Percentiles rank a stretch among this genome's conserved stretches.
phyloP scores from a whole-genome alignment of 2,329 filamentous ascomycete species.

The Neofusicoccum umdonicola region DNA sequence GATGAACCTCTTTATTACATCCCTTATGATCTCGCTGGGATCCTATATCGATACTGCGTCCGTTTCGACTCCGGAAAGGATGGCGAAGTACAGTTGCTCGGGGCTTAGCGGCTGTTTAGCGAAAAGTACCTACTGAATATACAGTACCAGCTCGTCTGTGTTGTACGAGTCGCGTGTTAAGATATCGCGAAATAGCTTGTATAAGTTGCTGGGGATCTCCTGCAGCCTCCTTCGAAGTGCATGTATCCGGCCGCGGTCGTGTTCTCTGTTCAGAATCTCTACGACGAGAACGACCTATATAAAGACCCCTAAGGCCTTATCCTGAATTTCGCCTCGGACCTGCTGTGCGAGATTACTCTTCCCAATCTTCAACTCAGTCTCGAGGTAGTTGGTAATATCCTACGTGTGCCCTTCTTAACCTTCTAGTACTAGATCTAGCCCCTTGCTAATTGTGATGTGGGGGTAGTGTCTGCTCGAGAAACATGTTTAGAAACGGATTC shows the following conservation, averaged over 20 bases:
- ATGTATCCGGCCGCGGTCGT: constrained; percentile 26
- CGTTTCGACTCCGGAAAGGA: constrained; percentile 1
- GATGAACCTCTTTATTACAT: constrained; percentile 23
- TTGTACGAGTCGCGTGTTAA: constrained; percentile 43
- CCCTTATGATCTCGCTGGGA: constrained; percentile 19
- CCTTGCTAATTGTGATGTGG: constrained; percentile 30
- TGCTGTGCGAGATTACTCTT: constrained; percentile 7
- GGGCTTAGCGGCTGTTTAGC: constrained; percentile 14
- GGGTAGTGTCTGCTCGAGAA: constrained; percentile 52
- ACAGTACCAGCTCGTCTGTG: constrained; percentile 2
- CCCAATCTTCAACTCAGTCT: constrained; percentile 19
- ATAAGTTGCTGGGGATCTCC: constrained; percentile 41
- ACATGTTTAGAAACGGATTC: constrained; percentile 31
- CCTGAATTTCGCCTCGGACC: constrained; percentile 29
- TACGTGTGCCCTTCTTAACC: constrained; percentile 29
- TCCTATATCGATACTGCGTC: constrained; percentile 19
- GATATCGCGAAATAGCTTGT: constrained; percentile 52
- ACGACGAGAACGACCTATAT: constrained; percentile 47
- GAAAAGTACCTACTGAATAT: constrained; percentile 19
- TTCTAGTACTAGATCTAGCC: constrained; percentile 32
- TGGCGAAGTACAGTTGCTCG: constrained; percentile 18
- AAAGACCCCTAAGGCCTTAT: constrained; percentile 41
- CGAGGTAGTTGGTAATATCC: constrained; percentile 29
- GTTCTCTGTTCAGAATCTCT: constrained; percentile 43
- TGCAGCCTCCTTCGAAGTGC: constrained; percentile 31